Percentiles rank a stretch among this genome's conserved stretches.
Evolutionary conservation across 371 early-diverging fungal genomes (phyloP).

Genomic region (Mucor piriformis): DNA sequence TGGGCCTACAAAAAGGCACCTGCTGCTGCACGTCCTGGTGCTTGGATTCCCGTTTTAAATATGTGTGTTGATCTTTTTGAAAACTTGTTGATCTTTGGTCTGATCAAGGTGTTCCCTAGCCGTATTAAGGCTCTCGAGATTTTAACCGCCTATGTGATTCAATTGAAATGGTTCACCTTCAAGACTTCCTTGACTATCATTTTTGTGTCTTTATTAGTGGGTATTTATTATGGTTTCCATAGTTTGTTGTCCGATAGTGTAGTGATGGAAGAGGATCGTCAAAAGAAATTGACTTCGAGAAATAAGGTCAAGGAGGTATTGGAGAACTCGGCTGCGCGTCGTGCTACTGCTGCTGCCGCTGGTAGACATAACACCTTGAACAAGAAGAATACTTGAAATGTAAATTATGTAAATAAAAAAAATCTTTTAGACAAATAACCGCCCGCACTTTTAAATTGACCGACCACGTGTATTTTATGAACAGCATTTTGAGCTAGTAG

Average conservation of each 20-base stretch:
- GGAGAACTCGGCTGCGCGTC: constrained; percentile 22
- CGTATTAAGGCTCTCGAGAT: constrained; percentile 30
- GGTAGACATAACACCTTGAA: background rate
- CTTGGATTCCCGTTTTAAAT: constrained; percentile 44
- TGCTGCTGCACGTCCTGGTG: constrained; percentile 34
- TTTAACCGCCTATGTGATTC: constrained; percentile 31
- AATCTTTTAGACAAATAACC: background rate
- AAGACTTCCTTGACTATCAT: constrained; percentile 31
- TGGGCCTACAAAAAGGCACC: constrained; percentile 43
- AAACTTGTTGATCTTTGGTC: constrained; percentile 25
- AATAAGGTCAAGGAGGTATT: constrained; percentile 34
- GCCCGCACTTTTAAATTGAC: background rate
- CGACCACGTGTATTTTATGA: background rate
- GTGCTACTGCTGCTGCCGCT: constrained; percentile 19
- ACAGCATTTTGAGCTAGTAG: constrained; percentile 1
- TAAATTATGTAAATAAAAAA: too few relatives aligned
- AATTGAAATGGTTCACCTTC: constrained; percentile 39
- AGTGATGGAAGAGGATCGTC: constrained; percentile 40
- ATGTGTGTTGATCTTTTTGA: constrained; percentile 36
- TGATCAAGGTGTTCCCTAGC: constrained; percentile 38
- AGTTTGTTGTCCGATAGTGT: constrained; percentile 46
- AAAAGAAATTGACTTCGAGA: constrained; percentile 25
- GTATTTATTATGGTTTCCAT: constrained; percentile 50
- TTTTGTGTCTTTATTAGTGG: constrained; percentile 34
- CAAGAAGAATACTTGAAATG: constrained; percentile 24